Evolutionary conservation across 768 basidiomycete species (phyloP).

Genomic region (Nevesoporus exiguus): DNA sequence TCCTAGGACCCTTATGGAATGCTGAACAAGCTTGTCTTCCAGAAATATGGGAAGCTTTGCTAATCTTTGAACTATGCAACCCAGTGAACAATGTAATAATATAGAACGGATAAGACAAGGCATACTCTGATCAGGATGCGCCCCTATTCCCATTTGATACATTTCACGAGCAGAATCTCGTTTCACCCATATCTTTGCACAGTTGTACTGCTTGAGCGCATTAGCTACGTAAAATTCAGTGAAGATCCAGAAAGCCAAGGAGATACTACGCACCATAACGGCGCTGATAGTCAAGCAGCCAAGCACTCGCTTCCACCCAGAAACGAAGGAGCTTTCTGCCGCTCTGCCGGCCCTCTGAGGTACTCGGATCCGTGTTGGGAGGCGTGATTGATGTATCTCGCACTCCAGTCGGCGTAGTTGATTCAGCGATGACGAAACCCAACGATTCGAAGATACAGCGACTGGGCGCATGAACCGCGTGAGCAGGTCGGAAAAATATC

Average conservation of each 20-base stretch:
- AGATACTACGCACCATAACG: slow-evolving; percentile 38
- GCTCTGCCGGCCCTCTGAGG: slow-evolving; percentile 45
- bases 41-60: slow-evolving; percentile 42
- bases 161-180: slow-evolving; percentile 62
- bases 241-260: slow-evolving; percentile 5
- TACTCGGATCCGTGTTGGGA: slow-evolving; percentile 49
- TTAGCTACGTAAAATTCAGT: slow-evolving; percentile 35
- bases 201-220: slow-evolving; percentile 43
- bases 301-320: slow-evolving; percentile 75
- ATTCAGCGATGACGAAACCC: slow-evolving; percentile 34
- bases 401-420: slow-evolving; percentile 21
- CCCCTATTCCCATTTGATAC: slow-evolving; percentile 70
- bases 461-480: slow-evolving; percentile 25
- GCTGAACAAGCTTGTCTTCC: slow-evolving; percentile 38
- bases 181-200: slow-evolving; percentile 45
- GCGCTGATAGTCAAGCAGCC: slow-evolving; percentile 56
- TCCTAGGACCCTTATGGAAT: slow-evolving; percentile 51
- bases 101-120: not conserved
- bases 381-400: slow-evolving; percentile 49
- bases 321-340: slow-evolving; percentile 67
- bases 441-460: slow-evolving; percentile 40
- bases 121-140: slow-evolving; percentile 76
- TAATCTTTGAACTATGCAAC: slow-evolving; percentile 50
- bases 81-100: slow-evolving; percentile 2
- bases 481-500: slow-evolving; percentile 6